Percentiles rank a stretch among this genome's conserved stretches.
These are phyloP conservation scores for Penicillium sp. DNA, from an alignment of 2,329 filamentous ascomycete genomes.

Conservation along the genomic window DNA sequence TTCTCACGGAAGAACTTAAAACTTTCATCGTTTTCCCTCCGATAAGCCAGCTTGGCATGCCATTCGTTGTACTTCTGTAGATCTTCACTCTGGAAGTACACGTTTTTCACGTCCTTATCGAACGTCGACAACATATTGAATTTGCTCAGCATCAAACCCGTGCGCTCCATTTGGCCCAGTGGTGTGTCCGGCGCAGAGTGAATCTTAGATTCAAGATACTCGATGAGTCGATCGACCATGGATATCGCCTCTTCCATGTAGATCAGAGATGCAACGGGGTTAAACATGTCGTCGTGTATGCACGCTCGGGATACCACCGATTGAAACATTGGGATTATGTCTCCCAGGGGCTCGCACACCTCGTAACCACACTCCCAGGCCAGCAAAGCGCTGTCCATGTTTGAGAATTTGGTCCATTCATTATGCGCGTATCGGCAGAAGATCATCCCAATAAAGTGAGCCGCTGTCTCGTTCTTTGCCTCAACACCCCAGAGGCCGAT, in stretches of 20 bases:
- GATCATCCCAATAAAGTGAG: conserved; percentile 18
- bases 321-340: conserved; percentile 21
- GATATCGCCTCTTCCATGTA: conserved; percentile 15
- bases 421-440: conserved; percentile 20
- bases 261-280: conserved; percentile 11
- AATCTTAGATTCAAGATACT: conserved; percentile 10
- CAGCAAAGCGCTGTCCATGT: conserved; percentile 19
- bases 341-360: conserved; percentile 13
- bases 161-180: conserved; percentile 11
- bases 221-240: conserved; percentile 18
- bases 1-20: conserved; percentile 1
- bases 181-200: conserved; percentile 6
- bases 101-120: neutral
- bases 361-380: conserved; percentile 26
- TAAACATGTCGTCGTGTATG: conserved; percentile 21
- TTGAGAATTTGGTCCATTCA: conserved; percentile 24
- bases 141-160: conserved; percentile 13
- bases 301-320: conserved; percentile 15
- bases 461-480: conserved; percentile 19
- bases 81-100: conserved; percentile 14
- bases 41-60: conserved; percentile 8
- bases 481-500: conserved; percentile 23
- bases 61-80: conserved; percentile 11
- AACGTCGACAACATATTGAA: conserved; percentile 17
- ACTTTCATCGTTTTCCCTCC: conserved; percentile 11